Evolutionary conservation across 2,329 filamentous ascomycete genomes (phyloP), one percentile per base, ranked within the genome.

Genomic region (Sphaerulina musiva): DNA sequence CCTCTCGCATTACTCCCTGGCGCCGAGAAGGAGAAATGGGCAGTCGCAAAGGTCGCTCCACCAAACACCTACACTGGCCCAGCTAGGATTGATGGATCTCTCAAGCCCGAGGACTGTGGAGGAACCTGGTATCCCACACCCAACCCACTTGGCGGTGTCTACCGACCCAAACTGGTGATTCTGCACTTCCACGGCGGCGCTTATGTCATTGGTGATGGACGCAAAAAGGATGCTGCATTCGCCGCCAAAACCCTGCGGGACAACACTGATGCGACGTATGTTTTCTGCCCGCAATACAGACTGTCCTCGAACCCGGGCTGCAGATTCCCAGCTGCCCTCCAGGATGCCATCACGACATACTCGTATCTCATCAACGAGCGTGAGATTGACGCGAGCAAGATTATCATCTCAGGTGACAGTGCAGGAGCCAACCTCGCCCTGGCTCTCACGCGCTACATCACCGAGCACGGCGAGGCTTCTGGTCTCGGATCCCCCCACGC

Each of bases 131-230:
- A 72, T 54, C 70, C 73, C 23, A 56, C 54, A 17, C 54, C 54
- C 12, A 51, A 51, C 34, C 54, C 6, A 49, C 55, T 29, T 50
- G 53, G 58, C 53, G 43, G 53, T 36, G 23, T 31, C 42, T 40
- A 47, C 48, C 66, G 51, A 55, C 51, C 39, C 55, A 58, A 23
- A 56, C 63, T 48, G 60, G 69, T 78, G 1, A 61, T 77, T 6
- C 65, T 78, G 5, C 76, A 78, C 55, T 67, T 78, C 51, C 77
- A 79, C 60, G 76, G 76, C 44, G 77, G 77, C 40, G 76, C 73
- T 0, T 79, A 71, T 58, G 72, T 77, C 1, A 62, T 72, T 14
- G 74, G 73, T 43, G 71, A 75, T 54, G 74, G 74, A 7, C 61
- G 74, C 17, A 68, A 65, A 4, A 54, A 57, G 23, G 69, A 70